Evolutionary conservation across 2,329 filamentous ascomycete genomes (phyloP).

Genomic region (Emergomyces pasteurianus): DNA sequence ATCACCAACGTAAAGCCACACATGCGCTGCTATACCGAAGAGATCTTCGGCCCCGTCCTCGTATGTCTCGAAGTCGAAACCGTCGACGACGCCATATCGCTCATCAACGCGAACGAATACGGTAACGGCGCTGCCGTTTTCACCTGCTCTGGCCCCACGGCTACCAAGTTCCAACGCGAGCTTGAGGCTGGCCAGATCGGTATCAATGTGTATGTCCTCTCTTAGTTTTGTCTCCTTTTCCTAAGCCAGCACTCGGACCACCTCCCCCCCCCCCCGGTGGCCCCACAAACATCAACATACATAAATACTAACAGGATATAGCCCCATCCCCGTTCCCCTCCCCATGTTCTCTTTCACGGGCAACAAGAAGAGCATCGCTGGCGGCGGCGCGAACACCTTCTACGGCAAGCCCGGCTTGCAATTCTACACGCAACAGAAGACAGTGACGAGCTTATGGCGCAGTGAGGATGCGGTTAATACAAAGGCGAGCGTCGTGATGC

Average conservation of each 20-base stretch:
- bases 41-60: conserved; percentile 56
- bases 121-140: conserved; percentile 57
- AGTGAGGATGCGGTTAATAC: conserved; percentile 71
- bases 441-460: conserved; percentile 85
- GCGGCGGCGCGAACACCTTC: conserved; percentile 84
- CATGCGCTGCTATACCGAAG: conserved; percentile 55
- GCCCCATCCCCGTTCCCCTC: conserved; percentile 48
- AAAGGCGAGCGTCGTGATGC: conserved; percentile 85
- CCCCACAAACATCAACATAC: too few species aligned
- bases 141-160: conserved; percentile 49
- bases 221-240: background rate
- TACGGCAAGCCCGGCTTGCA: conserved; percentile 86
- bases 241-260: too few species aligned
- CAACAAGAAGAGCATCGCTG: conserved; percentile 82
- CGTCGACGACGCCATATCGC: conserved; percentile 49
- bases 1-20: conserved; percentile 53
- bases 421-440: conserved; percentile 98
- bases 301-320: background rate
- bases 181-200: conserved; percentile 56
- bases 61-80: conserved; percentile 49
- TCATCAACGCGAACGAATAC: conserved; percentile 56
- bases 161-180: conserved; percentile 50
- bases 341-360: conserved; percentile 55
- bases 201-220: conserved; percentile 42
- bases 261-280: too few species aligned